These are phyloP conservation scores for Talaromyces sp. DNA, from an alignment of 2,329 filamentous ascomycete genomes.

Conservation along the genomic window DNA sequence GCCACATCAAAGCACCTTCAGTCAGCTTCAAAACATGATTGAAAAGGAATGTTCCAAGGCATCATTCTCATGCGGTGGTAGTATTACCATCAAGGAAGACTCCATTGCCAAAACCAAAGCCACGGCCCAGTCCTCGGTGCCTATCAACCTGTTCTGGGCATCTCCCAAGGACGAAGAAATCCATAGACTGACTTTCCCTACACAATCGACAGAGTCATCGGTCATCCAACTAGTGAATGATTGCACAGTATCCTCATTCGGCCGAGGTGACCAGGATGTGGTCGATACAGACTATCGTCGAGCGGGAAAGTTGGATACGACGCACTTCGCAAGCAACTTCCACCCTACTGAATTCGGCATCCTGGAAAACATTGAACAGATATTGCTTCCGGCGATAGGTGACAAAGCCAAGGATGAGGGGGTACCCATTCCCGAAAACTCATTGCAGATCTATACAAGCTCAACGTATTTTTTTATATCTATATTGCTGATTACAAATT, in stretches of 20 bases:
- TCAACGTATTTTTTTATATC: slow-evolving; percentile 46
- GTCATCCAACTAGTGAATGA: slow-evolving; percentile 29
- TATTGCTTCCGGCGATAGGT: slow-evolving; percentile 40
- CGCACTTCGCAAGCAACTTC: slow-evolving; percentile 50
- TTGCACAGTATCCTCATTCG: slow-evolving; percentile 51
- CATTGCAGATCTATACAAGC: slow-evolving; percentile 55
- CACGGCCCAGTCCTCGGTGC: slow-evolving; percentile 11
- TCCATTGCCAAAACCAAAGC: not conserved
- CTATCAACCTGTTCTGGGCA: slow-evolving; percentile 21
- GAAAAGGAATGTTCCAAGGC: slow-evolving; percentile 12
- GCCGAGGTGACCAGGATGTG: slow-evolving; percentile 45
- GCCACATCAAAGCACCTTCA: not conserved
- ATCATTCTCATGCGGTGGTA: slow-evolving; percentile 21
- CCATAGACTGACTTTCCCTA: slow-evolving; percentile 14
- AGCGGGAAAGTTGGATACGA: slow-evolving; percentile 51
- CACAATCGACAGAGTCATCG: not conserved
- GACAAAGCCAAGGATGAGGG: slow-evolving; percentile 16
- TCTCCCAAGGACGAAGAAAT: not conserved
- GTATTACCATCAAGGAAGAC: slow-evolving; percentile 11
- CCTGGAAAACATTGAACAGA: slow-evolving; percentile 49
- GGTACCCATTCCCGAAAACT: slow-evolving; percentile 35
- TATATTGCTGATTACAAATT: not conserved
- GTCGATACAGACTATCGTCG: slow-evolving; percentile 54
- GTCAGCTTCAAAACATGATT: slow-evolving; percentile 15
- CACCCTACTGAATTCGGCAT: slow-evolving; percentile 53